Evolutionary conservation across 148 eudicot genomes (phyloP), one percentile per base, ranked within the genome.

Genomic region (Persicaria maculosa): DNA sequence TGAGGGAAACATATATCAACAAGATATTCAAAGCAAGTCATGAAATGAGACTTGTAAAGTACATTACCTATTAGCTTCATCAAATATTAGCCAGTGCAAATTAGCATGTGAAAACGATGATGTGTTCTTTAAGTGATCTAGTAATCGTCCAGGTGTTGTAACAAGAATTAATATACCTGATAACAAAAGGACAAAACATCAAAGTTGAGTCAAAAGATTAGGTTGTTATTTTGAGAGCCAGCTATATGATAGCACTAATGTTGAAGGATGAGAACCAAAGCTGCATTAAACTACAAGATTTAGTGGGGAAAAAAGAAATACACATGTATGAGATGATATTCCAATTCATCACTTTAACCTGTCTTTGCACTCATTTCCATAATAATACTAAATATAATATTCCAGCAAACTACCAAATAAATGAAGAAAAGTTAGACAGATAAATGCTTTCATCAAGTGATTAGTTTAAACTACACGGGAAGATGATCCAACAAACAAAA

Each of bases 81-180:
- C 98, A 83, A 92, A 22, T 22, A 22, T 22, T 22, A 22, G 22
- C 22, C 22, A 22, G 22, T 22, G 22, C 22, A 22, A 22, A 22
- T 22, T 22, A 22, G 22, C 22, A 22, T 22, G 22, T 22, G 22
- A 22, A 22, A 22, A 22, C 22, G 98, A 88, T 61, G 88, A 77
- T 61, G 98, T 95, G 74, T 95, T 77, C 85, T 85, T 95, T 47
- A 95, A 86, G 78, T 95, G 98, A 81, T 95, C 98, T 85, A 95
- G 80, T 59, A 95, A 94, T 55, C 98, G 97, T 19, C 97, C 98
- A 80, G 98, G 97, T 73, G 98, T 95, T 44, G 98, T 92, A 81
- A 95, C 85, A 75, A 95, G 97, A 79, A 95, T 85, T 72, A 96
- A 83, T 79, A 95, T 81, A 78, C 98, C 98, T 95, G 80, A 47